Evolutionary conservation across 495 filamentous ascomycete genomes (phyloP).

Genomic region (Lophium mytilinum): DNA sequence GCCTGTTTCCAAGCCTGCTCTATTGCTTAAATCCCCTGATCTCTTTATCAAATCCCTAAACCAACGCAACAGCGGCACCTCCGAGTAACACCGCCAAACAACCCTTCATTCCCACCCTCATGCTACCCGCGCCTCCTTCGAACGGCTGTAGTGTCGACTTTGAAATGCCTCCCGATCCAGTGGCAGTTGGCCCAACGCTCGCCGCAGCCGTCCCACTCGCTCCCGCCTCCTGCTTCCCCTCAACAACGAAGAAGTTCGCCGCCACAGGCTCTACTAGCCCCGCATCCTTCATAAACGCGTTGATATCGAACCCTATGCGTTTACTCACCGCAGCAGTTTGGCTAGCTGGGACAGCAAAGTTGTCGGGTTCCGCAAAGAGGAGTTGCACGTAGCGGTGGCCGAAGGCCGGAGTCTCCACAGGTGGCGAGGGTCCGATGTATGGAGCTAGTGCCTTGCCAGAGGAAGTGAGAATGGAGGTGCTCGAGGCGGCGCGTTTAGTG

Average conservation of each 20-base stretch:
- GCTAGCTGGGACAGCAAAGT: slow-evolving; percentile 2
- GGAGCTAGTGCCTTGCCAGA: slow-evolving; percentile 7
- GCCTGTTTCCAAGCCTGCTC: too few species aligned
- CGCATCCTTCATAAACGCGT: slow-evolving; percentile 8
- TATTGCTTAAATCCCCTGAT: too few species aligned
- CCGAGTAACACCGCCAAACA: slow-evolving; percentile 7
- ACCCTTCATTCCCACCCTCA: background rate
- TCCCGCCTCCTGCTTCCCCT: slow-evolving; percentile 4
- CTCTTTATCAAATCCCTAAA: slow-evolving; percentile 1
- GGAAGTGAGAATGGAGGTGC: slow-evolving; percentile 6
- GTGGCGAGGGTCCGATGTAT: slow-evolving; percentile 13
- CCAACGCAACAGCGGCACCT: background rate
- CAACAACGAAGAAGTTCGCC: slow-evolving; percentile 20
- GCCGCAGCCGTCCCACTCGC: slow-evolving; percentile 7
- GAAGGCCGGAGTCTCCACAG: slow-evolving; percentile 8
- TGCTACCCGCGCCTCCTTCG: slow-evolving; percentile 2
- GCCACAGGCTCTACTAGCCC: slow-evolving; percentile 12
- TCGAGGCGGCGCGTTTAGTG: background rate
- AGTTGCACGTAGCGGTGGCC: slow-evolving; percentile 22
- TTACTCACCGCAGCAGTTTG: slow-evolving; percentile 3
- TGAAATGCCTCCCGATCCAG: slow-evolving; percentile 5
- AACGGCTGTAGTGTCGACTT: slow-evolving; percentile 15
- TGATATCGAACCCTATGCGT: slow-evolving; percentile 14
- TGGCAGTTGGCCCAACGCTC: slow-evolving; percentile 2
- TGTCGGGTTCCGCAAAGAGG: slow-evolving; percentile 13